Base-by-base conservation (phyloP, 805 yeast species). In the Zygosaccharomyces kombuchaensis region DNA sequence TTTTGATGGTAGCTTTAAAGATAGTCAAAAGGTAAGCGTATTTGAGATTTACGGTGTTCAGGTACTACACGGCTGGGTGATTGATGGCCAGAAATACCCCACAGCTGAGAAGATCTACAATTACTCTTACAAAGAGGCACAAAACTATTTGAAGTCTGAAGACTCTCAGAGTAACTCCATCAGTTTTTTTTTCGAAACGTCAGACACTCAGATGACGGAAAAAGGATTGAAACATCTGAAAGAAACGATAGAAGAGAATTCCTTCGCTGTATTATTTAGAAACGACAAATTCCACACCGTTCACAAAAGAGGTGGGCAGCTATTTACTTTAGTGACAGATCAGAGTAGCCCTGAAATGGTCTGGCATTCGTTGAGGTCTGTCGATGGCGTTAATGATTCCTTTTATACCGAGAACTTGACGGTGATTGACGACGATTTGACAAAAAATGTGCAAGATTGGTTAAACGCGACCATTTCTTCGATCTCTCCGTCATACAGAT, bases 201-300 rank as follows among this genome's bases (percentile, higher is more conserved):
- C 88, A 52, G 77, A 80, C 6, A 80, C 95, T 0, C 96, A 91
- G 59, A 67, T 90, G 56, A 87, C 98, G 0, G 69, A 68, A 1
- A 66, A 70, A 38, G 98, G 99, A 0, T 62, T 86, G 10, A 45
- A 60, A 0, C 67, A 68, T 42, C 61, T 86, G 50, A 68, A 69
- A 48, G 60, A 66, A 5, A 57, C 71, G 2, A 60, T 87, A 23
- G 58, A 63, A 1, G 72, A 74, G 12, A 80, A 80, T 32, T 74
- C 81, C 5, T 72, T 81, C 44, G 77, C 82, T 1, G 79, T 91
- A 0, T 76, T 91, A 50, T 91, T 90, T 69, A 75, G 97, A 58
- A 91, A 91, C 65, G 89, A 93, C 63, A 96, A 89, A 62, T 91
- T 87, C 65, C 76, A 77, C 52, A 87, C 96, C 0, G 60, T 90